Base-by-base conservation (phyloP, 2,329 filamentous ascomycete species). In the Monilinia laxa region DNA sequence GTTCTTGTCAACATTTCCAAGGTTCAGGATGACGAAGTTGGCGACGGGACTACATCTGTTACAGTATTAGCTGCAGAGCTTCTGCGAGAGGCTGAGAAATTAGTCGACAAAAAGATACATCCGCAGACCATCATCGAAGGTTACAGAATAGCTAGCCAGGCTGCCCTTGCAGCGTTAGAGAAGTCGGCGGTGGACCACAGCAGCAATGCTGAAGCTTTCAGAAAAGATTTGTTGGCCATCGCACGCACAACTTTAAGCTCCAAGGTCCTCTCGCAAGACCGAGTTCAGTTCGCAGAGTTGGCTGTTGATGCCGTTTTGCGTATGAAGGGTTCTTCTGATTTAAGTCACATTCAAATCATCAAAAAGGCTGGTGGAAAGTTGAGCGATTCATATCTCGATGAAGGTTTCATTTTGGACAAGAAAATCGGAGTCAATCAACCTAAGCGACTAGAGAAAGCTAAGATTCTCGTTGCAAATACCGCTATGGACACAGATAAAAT, bases 401-500 rank as follows among this genome's bases (percentile, higher is more conserved):
- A 97, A 75, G 95, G 95, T 6, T 99, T 99, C 82, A 98, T 99
- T 76, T 83, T 99, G 65, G 95, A 99, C 83, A 99, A 99, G 86
- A 96, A 94, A 82, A 97, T 99, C 72, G 95, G 95, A 73, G 94
- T 98, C 67, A 98, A 98, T 83, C 95, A 99, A 80, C 95, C 95
- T 65, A 98, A 98, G 85, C 86, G 93, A 68, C 83, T 99, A 75
- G 94, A 98, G 79, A 98, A 99, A 79, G 95, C 94, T 72, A 99
- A 98, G 83, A 99, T 99, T 72, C 81, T 99, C 66, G 91, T 99
- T 28, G 95, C 95, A 71, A 99, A 99, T 82, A 99, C 95, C 12
- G 91, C 93, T 16, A 99, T 99, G 95, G 95, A 99, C 80, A 99
- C 95, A 47, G 95, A 99, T 82, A 99, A 99, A 85, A 92, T 99